Evolutionary conservation across 352 stramenopile species (phyloP).

Genomic region (Pythium oligandrum): DNA sequence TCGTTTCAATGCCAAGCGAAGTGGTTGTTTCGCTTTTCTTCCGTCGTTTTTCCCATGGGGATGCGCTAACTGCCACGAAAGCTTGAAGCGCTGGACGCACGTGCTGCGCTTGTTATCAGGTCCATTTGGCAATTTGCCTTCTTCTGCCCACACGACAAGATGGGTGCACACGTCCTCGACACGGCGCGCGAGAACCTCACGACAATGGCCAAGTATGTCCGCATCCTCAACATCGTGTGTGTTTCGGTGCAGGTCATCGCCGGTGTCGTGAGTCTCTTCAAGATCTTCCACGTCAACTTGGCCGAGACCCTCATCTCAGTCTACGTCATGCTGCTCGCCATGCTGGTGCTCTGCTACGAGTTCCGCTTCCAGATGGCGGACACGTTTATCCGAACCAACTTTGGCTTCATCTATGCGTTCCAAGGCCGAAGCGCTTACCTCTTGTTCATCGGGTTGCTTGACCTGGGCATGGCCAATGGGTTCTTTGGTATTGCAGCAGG

Average conservation of each 20-base stretch:
- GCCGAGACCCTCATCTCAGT: constrained; percentile 26
- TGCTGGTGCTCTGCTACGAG: constrained; percentile 29
- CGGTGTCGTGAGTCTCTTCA: constrained; percentile 22
- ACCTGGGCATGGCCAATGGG: constrained; percentile 29
- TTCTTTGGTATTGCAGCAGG: constrained; percentile 19
- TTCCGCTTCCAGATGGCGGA: constrained; percentile 25
- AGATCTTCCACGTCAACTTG: constrained; percentile 26
- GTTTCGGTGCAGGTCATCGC: constrained; percentile 23
- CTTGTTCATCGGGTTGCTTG: constrained; percentile 31
- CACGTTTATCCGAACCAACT: constrained; percentile 23
- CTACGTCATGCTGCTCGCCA: constrained; percentile 30
- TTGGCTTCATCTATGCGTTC: constrained; percentile 34
- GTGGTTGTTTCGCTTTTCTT: no score
- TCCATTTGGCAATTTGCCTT: no score
- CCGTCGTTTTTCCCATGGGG: no score
- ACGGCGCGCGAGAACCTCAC: no score
- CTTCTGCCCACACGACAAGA: no score
- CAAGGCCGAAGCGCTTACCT: constrained; percentile 24
- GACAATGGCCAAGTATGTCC: constrained; percentile 17
- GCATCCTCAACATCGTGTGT: constrained; percentile 26
- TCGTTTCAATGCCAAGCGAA: no score
- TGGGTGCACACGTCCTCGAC: no score
- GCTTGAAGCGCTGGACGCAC: no score
- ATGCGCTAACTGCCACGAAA: no score
- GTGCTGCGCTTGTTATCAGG: no score